A percentile compares a stretch with the other conserved stretches of the same genome.
phyloP scores from a whole-genome alignment of 2,329 filamentous ascomycete genomes.

The Botryotinia calthae region DNA sequence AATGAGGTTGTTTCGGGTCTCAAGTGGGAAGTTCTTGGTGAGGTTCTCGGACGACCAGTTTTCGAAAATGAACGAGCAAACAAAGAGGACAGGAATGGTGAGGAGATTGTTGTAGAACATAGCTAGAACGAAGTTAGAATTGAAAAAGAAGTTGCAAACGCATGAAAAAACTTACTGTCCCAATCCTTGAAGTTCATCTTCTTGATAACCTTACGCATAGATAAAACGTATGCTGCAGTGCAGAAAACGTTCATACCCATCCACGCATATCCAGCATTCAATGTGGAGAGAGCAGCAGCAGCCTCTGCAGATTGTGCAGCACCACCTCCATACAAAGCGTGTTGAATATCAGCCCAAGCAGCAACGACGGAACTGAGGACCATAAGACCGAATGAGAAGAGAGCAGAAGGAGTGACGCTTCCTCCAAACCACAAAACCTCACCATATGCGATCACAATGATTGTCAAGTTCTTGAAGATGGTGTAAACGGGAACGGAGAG shows the following conservation, averaged over 20 bases:
- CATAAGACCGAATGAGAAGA: constrained; percentile 96
- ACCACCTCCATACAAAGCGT: constrained; percentile 60
- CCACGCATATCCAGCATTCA: constrained; percentile 96
- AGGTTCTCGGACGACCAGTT: constrained; percentile 91
- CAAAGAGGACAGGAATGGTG: constrained; percentile 85
- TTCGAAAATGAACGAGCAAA: constrained; percentile 78
- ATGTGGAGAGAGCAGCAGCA: constrained; percentile 74
- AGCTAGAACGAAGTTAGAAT: constrained; percentile 54
- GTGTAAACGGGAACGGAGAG: constrained; percentile 98
- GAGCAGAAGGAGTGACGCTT: constrained; percentile 78
- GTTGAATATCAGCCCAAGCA: constrained; percentile 94
- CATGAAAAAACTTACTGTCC: constrained; percentile 70
- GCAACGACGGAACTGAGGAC: constrained; percentile 91
- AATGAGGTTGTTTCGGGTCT: constrained; percentile 74
- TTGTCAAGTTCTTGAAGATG: constrained; percentile 99
- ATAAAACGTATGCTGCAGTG: constrained; percentile 82
- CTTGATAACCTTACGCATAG: constrained; percentile 99
- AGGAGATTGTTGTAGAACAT: constrained; percentile 99
- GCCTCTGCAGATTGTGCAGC: constrained; percentile 49
- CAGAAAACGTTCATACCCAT: constrained; percentile 97
- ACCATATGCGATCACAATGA: constrained; percentile 96
- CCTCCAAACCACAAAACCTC: constrained; percentile 98
- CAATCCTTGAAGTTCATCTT: constrained; percentile 99
- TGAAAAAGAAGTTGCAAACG: neutral
- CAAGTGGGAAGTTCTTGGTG: constrained; percentile 80